Percentiles rank a stretch among this genome's conserved stretches.
phyloP scores from a whole-genome alignment of 2,329 filamentous ascomycete species.

The Incumbomyces delicatus region DNA sequence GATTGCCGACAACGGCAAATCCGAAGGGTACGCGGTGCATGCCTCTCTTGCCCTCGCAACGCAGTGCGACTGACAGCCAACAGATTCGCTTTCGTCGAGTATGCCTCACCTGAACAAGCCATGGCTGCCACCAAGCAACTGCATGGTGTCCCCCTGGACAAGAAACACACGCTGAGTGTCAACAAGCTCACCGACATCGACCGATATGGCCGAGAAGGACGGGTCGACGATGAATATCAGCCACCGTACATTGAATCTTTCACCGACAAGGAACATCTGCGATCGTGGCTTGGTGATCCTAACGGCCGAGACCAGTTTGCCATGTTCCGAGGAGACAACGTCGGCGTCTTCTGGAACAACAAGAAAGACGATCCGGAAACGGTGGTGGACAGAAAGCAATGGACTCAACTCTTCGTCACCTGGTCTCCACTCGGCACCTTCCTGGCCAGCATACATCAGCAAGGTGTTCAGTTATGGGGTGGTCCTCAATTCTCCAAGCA shows the following conservation, averaged over 20 bases:
- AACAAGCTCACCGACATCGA: slow-evolving; percentile 99
- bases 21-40: slow-evolving; percentile 57
- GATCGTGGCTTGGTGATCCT: slow-evolving; percentile 83
- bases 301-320: slow-evolving; percentile 91
- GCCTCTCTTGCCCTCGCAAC: slow-evolving; percentile 9
- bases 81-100: slow-evolving; percentile 96
- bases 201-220: slow-evolving; percentile 85
- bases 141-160: slow-evolving; percentile 80
- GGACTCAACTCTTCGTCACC: slow-evolving; percentile 96
- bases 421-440: slow-evolving; percentile 95
- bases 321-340: slow-evolving; percentile 84
- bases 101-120: slow-evolving; percentile 80
- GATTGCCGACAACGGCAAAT: slow-evolving; percentile 74
- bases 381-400: slow-evolving; percentile 84
- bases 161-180: slow-evolving; percentile 87
- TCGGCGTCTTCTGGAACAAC: slow-evolving; percentile 97
- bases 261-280: slow-evolving; percentile 82
- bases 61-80: slow-evolving; percentile 8
- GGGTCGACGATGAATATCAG: slow-evolving; percentile 83
- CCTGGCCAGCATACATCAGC: slow-evolving; percentile 86
- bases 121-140: slow-evolving; percentile 81
- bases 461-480: slow-evolving; percentile 96
- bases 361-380: slow-evolving; percentile 82
- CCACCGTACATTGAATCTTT: slow-evolving; percentile 76
- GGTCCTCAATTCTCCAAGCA: slow-evolving; percentile 81